Base-by-base conservation (phyloP, 495 filamentous ascomycete species). In the Cladorrhinum samala region DNA sequence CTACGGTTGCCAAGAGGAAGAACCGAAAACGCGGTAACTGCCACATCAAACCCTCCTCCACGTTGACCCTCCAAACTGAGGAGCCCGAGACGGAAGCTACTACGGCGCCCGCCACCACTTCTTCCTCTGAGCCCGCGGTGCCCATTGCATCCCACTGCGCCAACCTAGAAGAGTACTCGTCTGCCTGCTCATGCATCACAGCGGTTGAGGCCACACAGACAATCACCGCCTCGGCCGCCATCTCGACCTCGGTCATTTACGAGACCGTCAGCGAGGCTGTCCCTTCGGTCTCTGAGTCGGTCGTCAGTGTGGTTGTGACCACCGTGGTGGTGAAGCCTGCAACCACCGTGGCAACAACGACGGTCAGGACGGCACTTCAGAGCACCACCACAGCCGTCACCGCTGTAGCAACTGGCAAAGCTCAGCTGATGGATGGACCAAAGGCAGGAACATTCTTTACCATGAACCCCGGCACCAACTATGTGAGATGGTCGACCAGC, bases 291-390 rank as follows among this genome's bases (percentile, higher is more conserved):
- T 47, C 45, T 4, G 45, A 47, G 24, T 47, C 45, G 7, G n/a
- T 33, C 9, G 24, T 47, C 45, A 47, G 30, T n/a, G 45, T 47
- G 4, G 45, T 47, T 23, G 45, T 47, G 21, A 47, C 45, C 24
- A 47, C 45, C 11, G 45, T 47, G 8, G n/a, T 47, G 3, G 45
- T 47, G 13, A 47, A 47, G 45, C 45, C 45, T 14, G 45, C 45
- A 6, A 47, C 45, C 8, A n/a, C 24, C 6, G 30, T 23, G 6
- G 16, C 24, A 9, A 33, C 25, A 0, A 33, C 45, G 17, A 47
- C 45, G 4, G 21, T 30, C 45, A 47, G 45, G 20, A 47, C 45
- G 14, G 20, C 21, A n/a, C 45, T 47, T 17, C 4, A 47, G 5
- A 47, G 20, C 24, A 47, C 45, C 23, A 47, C 45, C 3, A 47